Conservation (phyloP, 805 yeast species). For the Saccharomycopsis fibuligera region DNA sequence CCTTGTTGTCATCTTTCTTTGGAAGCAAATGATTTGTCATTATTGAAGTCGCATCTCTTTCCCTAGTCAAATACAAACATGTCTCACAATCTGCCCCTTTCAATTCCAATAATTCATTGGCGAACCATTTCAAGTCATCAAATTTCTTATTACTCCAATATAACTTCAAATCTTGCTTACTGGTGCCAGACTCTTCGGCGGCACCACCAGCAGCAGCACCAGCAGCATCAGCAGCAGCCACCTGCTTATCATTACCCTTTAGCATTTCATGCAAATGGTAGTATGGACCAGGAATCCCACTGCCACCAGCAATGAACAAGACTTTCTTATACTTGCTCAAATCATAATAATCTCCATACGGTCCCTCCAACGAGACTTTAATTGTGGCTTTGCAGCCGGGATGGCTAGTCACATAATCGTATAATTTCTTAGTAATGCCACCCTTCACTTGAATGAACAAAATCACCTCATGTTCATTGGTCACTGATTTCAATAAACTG, state of each 20-base stretch:
- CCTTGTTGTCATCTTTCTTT: not conserved
- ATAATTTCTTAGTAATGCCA: constrained; percentile 8
- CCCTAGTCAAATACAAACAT: constrained; percentile 12
- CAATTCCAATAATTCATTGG: not conserved
- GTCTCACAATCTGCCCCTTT: not conserved
- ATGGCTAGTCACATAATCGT: not conserved
- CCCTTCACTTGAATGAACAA: constrained; percentile 14
- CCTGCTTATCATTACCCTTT: not conserved
- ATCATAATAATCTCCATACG: constrained; percentile 8
- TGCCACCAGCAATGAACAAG: constrained; percentile 15
- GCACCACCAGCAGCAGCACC: no score
- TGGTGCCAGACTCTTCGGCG: no score
- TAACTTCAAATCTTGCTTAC: not conserved
- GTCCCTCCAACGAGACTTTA: constrained; percentile 14
- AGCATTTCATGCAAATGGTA: constrained; percentile 1
- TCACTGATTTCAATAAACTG: constrained; percentile 6
- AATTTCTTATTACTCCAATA: constrained; percentile 8
- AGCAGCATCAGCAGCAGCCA: no score
- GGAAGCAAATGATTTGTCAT: not conserved
- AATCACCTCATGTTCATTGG: not conserved
- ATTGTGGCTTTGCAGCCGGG: not conserved
- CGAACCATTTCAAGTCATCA: constrained; percentile 6
- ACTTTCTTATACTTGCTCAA: constrained; percentile 4
- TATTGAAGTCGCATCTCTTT: not conserved
- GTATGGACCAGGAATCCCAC: constrained; percentile 15